A percentile compares a stretch with the other conserved stretches of the same genome.
Conservation (phyloP, 2,329 filamentous ascomycete genomes). For the Xylaria arbuscula region DNA sequence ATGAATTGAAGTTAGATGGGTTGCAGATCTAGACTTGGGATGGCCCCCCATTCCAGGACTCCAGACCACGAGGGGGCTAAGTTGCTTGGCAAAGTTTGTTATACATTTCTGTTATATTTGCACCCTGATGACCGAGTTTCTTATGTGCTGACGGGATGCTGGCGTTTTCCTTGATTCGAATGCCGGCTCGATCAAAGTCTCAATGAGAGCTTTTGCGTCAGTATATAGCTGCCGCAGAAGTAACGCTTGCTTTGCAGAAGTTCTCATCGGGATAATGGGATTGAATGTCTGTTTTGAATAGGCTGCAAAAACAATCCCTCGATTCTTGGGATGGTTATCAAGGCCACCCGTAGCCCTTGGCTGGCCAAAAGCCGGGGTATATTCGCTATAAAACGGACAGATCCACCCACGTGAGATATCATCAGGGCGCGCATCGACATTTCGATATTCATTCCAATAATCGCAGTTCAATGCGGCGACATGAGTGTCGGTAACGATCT, state of each 20-base stretch:
- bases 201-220: conserved; percentile 36
- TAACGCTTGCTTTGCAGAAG: conserved; percentile 30
- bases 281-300: conserved; percentile 35
- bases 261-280: conserved; percentile 32
- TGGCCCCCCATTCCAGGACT: neutral
- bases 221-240: conserved; percentile 34
- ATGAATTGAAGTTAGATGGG: neutral
- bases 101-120: neutral
- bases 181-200: conserved; percentile 22
- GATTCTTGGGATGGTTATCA: conserved; percentile 25
- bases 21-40: neutral
- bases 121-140: neutral
- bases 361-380: conserved; percentile 18
- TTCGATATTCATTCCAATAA: conserved; percentile 41
- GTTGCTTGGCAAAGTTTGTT: neutral
- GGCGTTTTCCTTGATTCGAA: neutral
- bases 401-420: conserved; percentile 42
- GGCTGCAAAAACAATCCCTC: conserved; percentile 42
- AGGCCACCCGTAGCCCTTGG: neutral
- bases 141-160: neutral
- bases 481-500: conserved; percentile 39
- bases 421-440: conserved; percentile 32
- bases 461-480: conserved; percentile 36
- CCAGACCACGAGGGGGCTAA: too few species aligned
- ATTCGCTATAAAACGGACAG: conserved; percentile 35